A percentile compares a stretch with the other conserved stretches of the same genome.
phyloP scores from a whole-genome alignment of 192 early-diverging fungal genomes.

The Thamnidium elegans region DNA sequence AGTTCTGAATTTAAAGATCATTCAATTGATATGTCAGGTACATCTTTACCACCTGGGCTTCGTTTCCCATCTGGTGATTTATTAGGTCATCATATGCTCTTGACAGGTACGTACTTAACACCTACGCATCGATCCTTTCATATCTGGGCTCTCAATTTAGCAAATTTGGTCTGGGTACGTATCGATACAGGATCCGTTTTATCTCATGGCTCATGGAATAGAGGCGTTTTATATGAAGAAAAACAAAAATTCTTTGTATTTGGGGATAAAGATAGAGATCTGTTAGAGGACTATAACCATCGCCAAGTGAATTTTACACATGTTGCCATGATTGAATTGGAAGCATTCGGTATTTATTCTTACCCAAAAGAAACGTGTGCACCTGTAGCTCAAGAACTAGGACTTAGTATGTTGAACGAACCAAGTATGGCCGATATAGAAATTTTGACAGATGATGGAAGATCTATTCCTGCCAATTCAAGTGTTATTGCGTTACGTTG shows the following conservation, averaged over 20 bases:
- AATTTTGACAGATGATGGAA: slow-evolving; percentile 39
- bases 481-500: slow-evolving; percentile 40
- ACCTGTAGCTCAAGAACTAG: slow-evolving; percentile 47
- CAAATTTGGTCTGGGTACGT: slow-evolving; percentile 55
- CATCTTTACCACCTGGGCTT: slow-evolving; percentile 65
- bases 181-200: slow-evolving; percentile 64
- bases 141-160: slow-evolving; percentile 63
- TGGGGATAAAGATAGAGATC: slow-evolving; percentile 59
- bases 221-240: slow-evolving; percentile 56
- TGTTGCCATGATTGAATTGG: slow-evolving; percentile 60
- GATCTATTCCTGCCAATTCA: slow-evolving; percentile 46
- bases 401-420: slow-evolving; percentile 43
- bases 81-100: slow-evolving; percentile 60
- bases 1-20: slow-evolving; percentile 56
- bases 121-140: slow-evolving; percentile 59
- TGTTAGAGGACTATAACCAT: slow-evolving; percentile 74
- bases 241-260: slow-evolving; percentile 64
- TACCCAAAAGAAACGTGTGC: slow-evolving; percentile 46
- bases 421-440: slow-evolving; percentile 46
- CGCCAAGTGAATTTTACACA: slow-evolving; percentile 74
- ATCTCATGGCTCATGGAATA: slow-evolving; percentile 71
- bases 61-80: slow-evolving; percentile 68
- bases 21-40: slow-evolving; percentile 61
- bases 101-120: slow-evolving; percentile 68
- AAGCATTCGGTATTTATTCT: slow-evolving; percentile 64